Evolutionary conservation across 2,329 filamentous ascomycete species (phyloP), one percentile per base, ranked within the genome.

Genomic region (Aspergillus ochraceoroseus): DNA sequence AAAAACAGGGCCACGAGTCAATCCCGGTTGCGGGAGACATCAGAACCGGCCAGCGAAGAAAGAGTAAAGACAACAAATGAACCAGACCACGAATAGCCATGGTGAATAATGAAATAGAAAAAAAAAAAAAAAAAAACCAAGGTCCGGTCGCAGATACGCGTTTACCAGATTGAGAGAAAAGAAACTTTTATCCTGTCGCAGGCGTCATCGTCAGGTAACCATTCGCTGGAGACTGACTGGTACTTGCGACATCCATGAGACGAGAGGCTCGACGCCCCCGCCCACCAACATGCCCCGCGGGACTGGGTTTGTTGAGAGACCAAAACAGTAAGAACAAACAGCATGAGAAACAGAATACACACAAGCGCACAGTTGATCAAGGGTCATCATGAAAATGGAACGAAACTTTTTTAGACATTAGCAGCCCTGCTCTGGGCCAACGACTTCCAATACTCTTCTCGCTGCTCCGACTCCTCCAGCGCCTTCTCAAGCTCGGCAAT

Each of bases 401-500:
- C 31, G 30, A 42, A 28, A 25, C 46, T 27, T 33, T 48, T 56
- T 52, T 55, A 41, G 33, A 44, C 25, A 20, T 11, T 33, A 49
- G 30, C 52, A 32, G 36, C 53, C 38, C 41, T 48, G 41, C 40
- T 53, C 18, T 57, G 49, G 18, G 62, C 61, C 38, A 62, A 28
- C 13, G 53, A 48, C 49, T 63, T 66, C 62, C 62, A 65, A 44
- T 64, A 60, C 36, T 67, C 58, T 52, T 67, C 60, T 28, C 64
- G 42, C 34, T 54, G 52, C 34, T 62, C 53, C 27, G 60, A 52
- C 40, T 66, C 56, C 5, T 58, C 54, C 5, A 67, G 44, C 22
- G 49, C 40, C 27, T 74, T 72, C 63, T 82, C 74, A 18, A 90
- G 70, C 60, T 84, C 80, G 12, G 71, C 74, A 56, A 94, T 88